Base-by-base conservation (phyloP, 495 filamentous ascomycete species). In the Durotheca rogersii region DNA sequence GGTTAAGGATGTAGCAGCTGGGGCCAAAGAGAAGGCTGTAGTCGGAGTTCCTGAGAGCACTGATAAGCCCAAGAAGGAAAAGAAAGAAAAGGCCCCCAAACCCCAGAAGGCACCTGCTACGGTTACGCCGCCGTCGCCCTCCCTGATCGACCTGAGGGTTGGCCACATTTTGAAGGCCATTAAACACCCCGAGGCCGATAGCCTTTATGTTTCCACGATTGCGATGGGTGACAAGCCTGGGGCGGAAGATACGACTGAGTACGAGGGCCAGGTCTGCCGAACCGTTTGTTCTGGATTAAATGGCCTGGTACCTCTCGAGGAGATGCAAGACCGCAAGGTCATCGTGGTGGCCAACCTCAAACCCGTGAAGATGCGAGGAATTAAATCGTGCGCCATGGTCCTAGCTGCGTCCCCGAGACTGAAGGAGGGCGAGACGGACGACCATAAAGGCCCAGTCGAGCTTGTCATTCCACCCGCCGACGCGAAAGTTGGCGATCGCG, bases 201-300 rank as follows among this genome's bases (percentile, higher is more conserved):
- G 87, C 9, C 81, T 98, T 17, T 98, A 82, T 68, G 93, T 98
- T 44, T 93, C 88, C 45, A 96, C 90, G n/a, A 95, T 98, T 63
- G 89, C 89, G 50, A 90, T 89, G 74, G 94, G 94, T 45, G 93
- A 98, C 70, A 74, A 86, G 42, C 75, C 88, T 11, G 89, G 88
- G 48, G 84, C 85, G 37, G 88, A 95, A 19, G 89, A 95, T 69
- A 95, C 91, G 12, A 68, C 78, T 42, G 89, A 92, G 69, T 83
- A 85, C 63, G 90, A 94, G 42, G 90, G 89, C 37, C 86, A 91
- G 69, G 81, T 90, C 27, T 86, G 89, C 41, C 87, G 93, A 7
- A 97, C 93, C 4, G 92, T 98, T 10, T 97, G 94, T 79, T 96
- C 92, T 2, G 93, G 93, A 17, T 74, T 98, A 48, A 95, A 95